Evolutionary conservation across 805 yeast genomes (phyloP).

Genomic region (Ogataea nonfermentans): DNA sequence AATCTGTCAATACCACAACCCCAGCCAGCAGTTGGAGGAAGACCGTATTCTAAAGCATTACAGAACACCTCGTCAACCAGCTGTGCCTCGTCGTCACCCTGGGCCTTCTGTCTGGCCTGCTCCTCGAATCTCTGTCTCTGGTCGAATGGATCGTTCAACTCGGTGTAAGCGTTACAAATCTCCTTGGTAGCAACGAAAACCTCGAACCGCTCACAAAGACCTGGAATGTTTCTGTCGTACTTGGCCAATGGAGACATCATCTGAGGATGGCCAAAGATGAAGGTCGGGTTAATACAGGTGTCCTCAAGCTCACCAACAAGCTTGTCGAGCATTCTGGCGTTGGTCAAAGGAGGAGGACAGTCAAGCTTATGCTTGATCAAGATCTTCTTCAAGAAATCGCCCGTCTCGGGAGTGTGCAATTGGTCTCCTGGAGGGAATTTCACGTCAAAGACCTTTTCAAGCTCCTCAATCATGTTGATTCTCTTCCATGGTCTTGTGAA

Average conservation of each 20-base stretch:
- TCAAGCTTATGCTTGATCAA: conserved; percentile 79
- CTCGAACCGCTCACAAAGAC: conserved; percentile 97
- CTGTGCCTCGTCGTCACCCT: conserved; percentile 99
- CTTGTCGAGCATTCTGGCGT: conserved; percentile 98
- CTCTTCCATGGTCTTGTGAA: conserved; percentile 98
- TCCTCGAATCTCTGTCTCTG: conserved; percentile 97
- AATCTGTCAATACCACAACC: conserved; percentile 98
- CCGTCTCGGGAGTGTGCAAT: conserved; percentile 92
- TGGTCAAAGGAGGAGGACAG: conserved; percentile 87
- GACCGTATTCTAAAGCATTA: conserved; percentile 95
- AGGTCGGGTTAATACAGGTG: conserved; percentile 92
- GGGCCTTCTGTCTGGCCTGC: conserved; percentile 97
- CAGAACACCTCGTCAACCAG: conserved; percentile 94
- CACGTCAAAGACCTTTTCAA: conserved; percentile 81
- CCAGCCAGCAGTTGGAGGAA: conserved; percentile 99
- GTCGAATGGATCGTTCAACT: conserved; percentile 97
- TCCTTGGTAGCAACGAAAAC: conserved; percentile 98
- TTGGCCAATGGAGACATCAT: conserved; percentile 99
- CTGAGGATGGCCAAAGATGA: conserved; percentile 98
- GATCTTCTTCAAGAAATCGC: conserved; percentile 78
- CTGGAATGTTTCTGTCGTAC: conserved; percentile 87
- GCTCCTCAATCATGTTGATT: conserved; percentile 93
- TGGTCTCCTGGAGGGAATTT: conserved; percentile 95
- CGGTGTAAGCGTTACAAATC: conserved; percentile 97
- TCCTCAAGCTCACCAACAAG: conserved; percentile 97